Evolutionary conservation across 2,329 filamentous ascomycete species (phyloP).

Genomic region (Bipolaris gigantea): DNA sequence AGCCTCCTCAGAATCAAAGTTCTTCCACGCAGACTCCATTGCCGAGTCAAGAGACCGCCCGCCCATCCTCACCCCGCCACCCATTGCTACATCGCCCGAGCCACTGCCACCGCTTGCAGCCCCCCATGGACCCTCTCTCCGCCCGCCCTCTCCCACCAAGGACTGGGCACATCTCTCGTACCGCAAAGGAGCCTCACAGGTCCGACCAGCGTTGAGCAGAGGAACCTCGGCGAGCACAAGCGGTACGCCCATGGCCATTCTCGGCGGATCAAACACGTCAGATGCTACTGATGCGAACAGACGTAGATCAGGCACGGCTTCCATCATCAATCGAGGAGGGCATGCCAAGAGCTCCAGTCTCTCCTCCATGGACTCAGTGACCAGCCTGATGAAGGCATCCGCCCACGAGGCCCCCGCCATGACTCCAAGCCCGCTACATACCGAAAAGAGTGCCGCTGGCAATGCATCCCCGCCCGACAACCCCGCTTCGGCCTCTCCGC

Average conservation of each 20-base stretch:
- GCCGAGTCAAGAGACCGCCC: slow-evolving; percentile 45
- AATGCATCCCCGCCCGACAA: slow-evolving; percentile 32
- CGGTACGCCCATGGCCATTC: slow-evolving; percentile 37
- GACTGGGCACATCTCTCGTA: slow-evolving; percentile 54
- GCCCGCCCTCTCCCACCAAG: slow-evolving; percentile 51
- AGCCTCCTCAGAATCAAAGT: slow-evolving; percentile 54
- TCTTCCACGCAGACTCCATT: slow-evolving; percentile 70
- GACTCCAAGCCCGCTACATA: slow-evolving; percentile 38
- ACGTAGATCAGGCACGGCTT: slow-evolving; percentile 39
- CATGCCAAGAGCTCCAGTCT: slow-evolving; percentile 48
- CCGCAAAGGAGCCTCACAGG: slow-evolving; percentile 53
- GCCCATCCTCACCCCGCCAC: slow-evolving; percentile 39
- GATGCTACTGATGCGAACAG: slow-evolving; percentile 30
- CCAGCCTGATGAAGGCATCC: slow-evolving; percentile 33
- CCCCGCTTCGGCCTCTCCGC: slow-evolving; percentile 27
- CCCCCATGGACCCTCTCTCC: slow-evolving; percentile 24
- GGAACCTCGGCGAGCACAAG: slow-evolving; percentile 42
- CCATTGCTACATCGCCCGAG: slow-evolving; percentile 32
- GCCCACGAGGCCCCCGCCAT: slow-evolving; percentile 27
- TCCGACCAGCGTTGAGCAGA: slow-evolving; percentile 42
- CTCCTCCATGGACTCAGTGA: slow-evolving; percentile 51
- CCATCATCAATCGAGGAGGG: slow-evolving; percentile 27
- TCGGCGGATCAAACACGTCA: slow-evolving; percentile 30
- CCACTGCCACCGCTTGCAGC: slow-evolving; percentile 18
- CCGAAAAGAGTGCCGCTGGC: slow-evolving; percentile 36